These are phyloP conservation scores for Endothia cerciana DNA, from an alignment of 2,329 filamentous ascomycete genomes.

Conservation along the genomic window DNA sequence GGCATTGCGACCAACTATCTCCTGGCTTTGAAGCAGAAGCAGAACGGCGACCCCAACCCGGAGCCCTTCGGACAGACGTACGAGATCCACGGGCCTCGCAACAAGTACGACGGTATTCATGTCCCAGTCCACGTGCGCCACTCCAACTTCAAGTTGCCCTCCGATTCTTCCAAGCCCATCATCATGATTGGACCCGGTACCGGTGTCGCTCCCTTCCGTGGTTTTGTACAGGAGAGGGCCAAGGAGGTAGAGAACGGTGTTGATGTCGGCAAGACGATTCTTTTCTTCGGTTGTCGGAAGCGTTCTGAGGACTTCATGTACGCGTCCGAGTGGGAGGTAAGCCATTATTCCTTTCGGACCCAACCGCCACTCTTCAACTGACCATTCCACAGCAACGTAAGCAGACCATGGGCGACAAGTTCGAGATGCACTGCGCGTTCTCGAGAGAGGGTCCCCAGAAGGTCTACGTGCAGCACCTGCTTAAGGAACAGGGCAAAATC, in stretches of 20 bases:
- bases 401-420: conserved; percentile 81
- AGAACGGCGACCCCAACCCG: conserved; percentile 83
- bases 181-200: conserved; percentile 97
- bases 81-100: conserved; percentile 83
- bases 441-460: conserved; percentile 87
- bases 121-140: conserved; percentile 95
- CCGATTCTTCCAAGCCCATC: conserved; percentile 88
- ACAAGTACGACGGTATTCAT: conserved; percentile 96
- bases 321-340: conserved; percentile 87
- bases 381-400: conserved; percentile 70
- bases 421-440: conserved; percentile 91
- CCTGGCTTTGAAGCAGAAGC: conserved; percentile 92
- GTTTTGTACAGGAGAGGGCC: conserved; percentile 90
- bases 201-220: conserved; percentile 94
- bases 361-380: conserved; percentile 24
- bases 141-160: conserved; percentile 98
- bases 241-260: conserved; percentile 79
- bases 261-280: conserved; percentile 80
- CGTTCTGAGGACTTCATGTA: conserved; percentile 91
- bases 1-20: conserved; percentile 98
- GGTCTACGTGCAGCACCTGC: conserved; percentile 93
- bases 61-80: conserved; percentile 86
- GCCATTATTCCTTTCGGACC: conserved; percentile 40
- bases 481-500: conserved; percentile 81
- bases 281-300: conserved; percentile 96